Base-by-base conservation (phyloP, 2,329 filamentous ascomycete species). In the Neoscytalidium dimidiatum region DNA sequence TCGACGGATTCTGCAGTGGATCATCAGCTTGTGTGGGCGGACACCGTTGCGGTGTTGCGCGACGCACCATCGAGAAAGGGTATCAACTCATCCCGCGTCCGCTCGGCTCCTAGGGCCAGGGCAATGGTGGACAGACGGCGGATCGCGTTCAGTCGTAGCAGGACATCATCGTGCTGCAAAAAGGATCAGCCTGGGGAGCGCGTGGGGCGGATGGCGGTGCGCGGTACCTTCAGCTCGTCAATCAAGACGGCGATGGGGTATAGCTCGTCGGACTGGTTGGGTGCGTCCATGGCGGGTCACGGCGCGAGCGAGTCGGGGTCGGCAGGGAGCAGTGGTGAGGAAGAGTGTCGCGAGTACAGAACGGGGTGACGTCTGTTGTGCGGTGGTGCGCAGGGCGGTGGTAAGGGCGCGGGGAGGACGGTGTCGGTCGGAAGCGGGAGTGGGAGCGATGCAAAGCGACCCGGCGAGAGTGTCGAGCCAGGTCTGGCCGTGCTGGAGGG, bases 211-310 rank as follows among this genome's bases (percentile, higher is more conserved):
- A 19, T 19, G 48, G 11, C 6, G n/a, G 49, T 17, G 57, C 70
- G 75, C 80, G 26, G 74, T 87, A 97, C 94, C 92, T 97, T 99
- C 77, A 99, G 87, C 88, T 99, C 95, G 81, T 99, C 95, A 82
- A 99, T 99, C 82, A 99, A 90, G 72, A 99, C 95, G 77, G 96
- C 95, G 85, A 99, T 99, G 79, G 95, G 95, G 82, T 98, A 99
- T 76, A 99, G 93, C 89, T 98, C 96, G 83, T 99, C 95, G 81
- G 90, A 96, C 84, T 94, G 89, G 82, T 90, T 92, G 80, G 90
- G 86, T 82, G 90, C 90, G 83, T 97, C 92, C 94, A 98, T 98
- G 69, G 44, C 63, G 53, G 49, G 23, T 63, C 56, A 65, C 35
- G 28, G 53, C 63, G 63, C 62, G n/a, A 19, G 51, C 19, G 62